Conservation (phyloP, 352 stramenopile genomes). For the Phytophthora tentaculata region DNA sequence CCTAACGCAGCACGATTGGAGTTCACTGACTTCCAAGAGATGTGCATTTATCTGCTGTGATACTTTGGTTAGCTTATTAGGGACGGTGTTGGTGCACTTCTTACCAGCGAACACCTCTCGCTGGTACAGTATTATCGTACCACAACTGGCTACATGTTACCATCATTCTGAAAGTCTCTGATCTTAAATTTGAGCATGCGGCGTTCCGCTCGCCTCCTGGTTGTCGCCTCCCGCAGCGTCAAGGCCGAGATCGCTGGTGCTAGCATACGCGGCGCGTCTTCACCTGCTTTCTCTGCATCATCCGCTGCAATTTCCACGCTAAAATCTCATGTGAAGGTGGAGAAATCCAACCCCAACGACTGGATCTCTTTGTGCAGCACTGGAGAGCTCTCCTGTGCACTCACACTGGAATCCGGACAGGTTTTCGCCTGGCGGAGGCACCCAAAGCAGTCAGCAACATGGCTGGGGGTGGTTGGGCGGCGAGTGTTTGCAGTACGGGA, state of each 20-base stretch:
- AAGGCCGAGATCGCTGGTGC: slow-evolving; percentile 5
- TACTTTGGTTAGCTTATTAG: no score
- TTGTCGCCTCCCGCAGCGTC: slow-evolving; percentile 10
- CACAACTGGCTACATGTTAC: slow-evolving; percentile 17
- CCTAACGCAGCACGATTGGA: no score
- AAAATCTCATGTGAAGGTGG: slow-evolving; percentile 11
- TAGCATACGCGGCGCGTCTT: background rate
- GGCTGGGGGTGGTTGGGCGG: slow-evolving; percentile 57
- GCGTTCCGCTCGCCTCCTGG: slow-evolving; percentile 35
- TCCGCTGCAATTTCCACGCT: slow-evolving; percentile 16
- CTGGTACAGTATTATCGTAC: no score
- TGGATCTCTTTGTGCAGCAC: slow-evolving; percentile 51
- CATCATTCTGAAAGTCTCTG: slow-evolving; percentile 13
- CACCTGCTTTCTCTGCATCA: background rate
- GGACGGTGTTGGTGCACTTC: no score
- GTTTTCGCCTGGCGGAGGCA: slow-evolving; percentile 52
- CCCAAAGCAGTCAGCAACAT: slow-evolving; percentile 26
- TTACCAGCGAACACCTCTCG: no score
- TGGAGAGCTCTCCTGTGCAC: slow-evolving; percentile 49
- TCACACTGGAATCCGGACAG: slow-evolving; percentile 60
- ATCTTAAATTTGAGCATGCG: slow-evolving; percentile 25
- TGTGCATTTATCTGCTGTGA: no score
- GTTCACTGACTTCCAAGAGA: no score
- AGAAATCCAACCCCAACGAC: slow-evolving; percentile 29
- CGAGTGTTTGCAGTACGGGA: slow-evolving; percentile 62